Base-by-base conservation (phyloP, 2,329 filamentous ascomycete genomes). In the Trichoderma brevicompactum region DNA sequence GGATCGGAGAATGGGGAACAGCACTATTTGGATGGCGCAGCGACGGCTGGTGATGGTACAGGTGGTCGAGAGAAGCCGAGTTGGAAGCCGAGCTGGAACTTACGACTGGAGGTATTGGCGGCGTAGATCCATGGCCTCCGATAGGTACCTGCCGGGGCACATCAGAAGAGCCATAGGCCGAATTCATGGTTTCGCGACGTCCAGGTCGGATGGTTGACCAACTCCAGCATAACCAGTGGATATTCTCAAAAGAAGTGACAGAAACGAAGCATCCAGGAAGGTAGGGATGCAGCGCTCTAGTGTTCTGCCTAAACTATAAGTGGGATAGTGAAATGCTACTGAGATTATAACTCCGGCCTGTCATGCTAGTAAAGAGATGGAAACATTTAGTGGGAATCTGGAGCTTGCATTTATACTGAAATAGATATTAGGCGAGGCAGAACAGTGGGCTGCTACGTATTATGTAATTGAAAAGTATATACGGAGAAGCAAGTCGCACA, bases 91-190 rank as follows among this genome's bases (percentile, higher is more conserved):
- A 66, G 69, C 68, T 62, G 8, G 68, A 44, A 40, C 38, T 32
- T 44, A 44, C 48, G 23, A 50, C 41, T 12, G 72, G 64, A 55
- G 71, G 68, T 44, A 69, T 55, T 38, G 55, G 66, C 62, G 70
- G 66, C 48, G 69, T 61, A 65, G 75, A 76, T 46, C 70, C 70
- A 52, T 70, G 65, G 48, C 68, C 68, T 23, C 71, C 64, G 60
- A 74, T 64, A 54, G 74, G 71, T 65, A 74, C 69, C 60, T 72
- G 74, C 69, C 76, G 75, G 49, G 74, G 70, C 72, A 74, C 72
- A 62, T 75, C 72, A 60, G 74, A 66, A 43, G 68, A 71, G 52
- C 70, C 72, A 65, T 76, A 76, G 67, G 70, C 65, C 38, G 72
- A 72, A 65, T 75, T 75, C 75, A 77, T 77, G 67, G 55, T 56